Evolutionary conservation across 2,329 filamentous ascomycete species (phyloP).

Genomic region (Macroventuria anomochaeta): DNA sequence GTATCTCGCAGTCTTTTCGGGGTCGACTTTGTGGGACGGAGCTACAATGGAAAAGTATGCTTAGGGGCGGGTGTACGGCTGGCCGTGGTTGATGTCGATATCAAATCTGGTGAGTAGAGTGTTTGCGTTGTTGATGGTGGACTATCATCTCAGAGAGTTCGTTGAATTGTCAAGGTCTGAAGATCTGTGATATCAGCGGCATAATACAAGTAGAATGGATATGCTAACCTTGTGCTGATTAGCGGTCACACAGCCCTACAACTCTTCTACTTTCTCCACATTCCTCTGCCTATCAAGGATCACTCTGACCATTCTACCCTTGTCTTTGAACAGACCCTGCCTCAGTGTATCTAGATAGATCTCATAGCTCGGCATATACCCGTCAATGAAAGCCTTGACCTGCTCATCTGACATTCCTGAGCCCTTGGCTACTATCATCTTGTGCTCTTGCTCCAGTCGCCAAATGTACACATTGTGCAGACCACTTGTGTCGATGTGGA

Average conservation of each 20-base stretch:
- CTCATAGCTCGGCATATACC: constrained; percentile 64
- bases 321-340: constrained; percentile 55
- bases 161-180: too few relatives aligned
- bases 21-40: background rate
- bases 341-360: constrained; percentile 59
- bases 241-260: constrained; percentile 16
- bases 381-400: constrained; percentile 76
- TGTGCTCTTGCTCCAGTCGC: constrained; percentile 80
- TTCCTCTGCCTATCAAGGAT: constrained; percentile 57
- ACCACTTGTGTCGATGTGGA: constrained; percentile 76
- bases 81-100: background rate
- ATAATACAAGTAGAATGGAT: background rate
- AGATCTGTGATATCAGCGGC: background rate
- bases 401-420: constrained; percentile 83
- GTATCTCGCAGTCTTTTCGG: background rate
- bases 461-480: constrained; percentile 80
- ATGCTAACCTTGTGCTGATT: background rate
- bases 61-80: background rate
- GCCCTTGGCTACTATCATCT: constrained; percentile 69
- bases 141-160: too few relatives aligned
- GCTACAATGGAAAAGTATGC: background rate
- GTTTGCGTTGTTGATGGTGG: background rate
- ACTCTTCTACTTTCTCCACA: constrained; percentile 48
- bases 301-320: constrained; percentile 58
- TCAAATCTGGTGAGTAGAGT: background rate